Evolutionary conservation across 2,329 filamentous ascomycete species (phyloP), one percentile per base, ranked within the genome.

Genomic region (Cladosporium sp.): DNA sequence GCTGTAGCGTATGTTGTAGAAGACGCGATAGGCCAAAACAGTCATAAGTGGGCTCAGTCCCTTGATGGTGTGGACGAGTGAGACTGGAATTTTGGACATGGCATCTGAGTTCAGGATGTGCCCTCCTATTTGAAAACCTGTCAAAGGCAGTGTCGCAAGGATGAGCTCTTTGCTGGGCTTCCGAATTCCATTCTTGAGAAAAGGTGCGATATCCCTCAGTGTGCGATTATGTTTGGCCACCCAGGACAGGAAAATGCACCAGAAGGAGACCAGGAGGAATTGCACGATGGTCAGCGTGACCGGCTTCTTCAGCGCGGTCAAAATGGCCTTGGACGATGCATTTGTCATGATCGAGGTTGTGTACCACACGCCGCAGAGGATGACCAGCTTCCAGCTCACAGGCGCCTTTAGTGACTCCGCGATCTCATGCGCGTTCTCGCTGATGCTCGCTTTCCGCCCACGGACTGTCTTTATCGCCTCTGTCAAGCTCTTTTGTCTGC

Each of bases 51-150:
- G 95, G 2, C 94, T 98, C 29, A 99, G 87, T 8, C 95, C 95
- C 81, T 99, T 99, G 80, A 99, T 98, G 0, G 95, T 99, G 79
- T 99, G 95, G 3, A 99, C 95, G 40, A 99, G 85, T 7, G 95
- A 98, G 1, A 99, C 95, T 0, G 95, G 94, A 64, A 99, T 98
- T 76, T 93, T 91, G 60, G 92, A 90, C 35, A 94, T 99, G 31
- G 95, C 94, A 69, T 93, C 95, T 6, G 94, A 96, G 77, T 92
- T 97, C 53, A 98, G 83, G 49, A 99, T 90, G 78, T 99, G 95
- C 5, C 95, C 95, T 40, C 90, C 90, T 61, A 99, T 91, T 78
- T 97, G 93, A 78, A 99, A 99, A 31, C 90, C 85, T 1, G 95
- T 94, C 37, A 99, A 83, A 21, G 95, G 95, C n/a, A 98, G 83